Evolutionary conservation across 768 basidiomycete species (phyloP).

Genomic region (Amanita jacksonii): DNA sequence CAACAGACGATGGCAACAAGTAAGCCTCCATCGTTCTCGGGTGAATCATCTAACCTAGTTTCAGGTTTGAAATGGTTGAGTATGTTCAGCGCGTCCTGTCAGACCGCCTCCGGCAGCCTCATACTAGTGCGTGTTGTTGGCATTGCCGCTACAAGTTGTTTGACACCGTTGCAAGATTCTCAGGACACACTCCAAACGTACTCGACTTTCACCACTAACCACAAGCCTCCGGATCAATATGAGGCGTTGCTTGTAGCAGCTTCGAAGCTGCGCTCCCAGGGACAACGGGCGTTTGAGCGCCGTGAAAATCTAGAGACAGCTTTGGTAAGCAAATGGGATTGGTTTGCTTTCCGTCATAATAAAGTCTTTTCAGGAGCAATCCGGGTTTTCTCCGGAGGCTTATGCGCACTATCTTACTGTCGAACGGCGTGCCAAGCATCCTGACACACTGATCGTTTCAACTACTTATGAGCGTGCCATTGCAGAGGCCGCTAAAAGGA

Average conservation of each 20-base stretch:
- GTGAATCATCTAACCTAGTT: constrained; percentile 4
- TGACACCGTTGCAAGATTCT: constrained; percentile 39
- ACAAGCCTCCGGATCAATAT: constrained; percentile 68
- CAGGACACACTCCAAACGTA: constrained; percentile 81
- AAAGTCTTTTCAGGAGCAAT: constrained; percentile 20
- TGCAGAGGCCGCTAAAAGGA: constrained; percentile 53
- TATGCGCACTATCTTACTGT: constrained; percentile 55
- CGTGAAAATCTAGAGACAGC: constrained; percentile 54
- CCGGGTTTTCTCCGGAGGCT: constrained; percentile 40
- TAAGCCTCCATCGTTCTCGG: constrained; percentile 21
- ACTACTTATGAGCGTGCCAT: constrained; percentile 69
- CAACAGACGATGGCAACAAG: constrained; percentile 35
- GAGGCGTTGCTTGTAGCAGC: constrained; percentile 68
- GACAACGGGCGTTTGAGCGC: constrained; percentile 50
- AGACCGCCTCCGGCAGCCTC: constrained; percentile 65
- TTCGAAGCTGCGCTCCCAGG: constrained; percentile 57
- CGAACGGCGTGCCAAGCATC: constrained; percentile 52
- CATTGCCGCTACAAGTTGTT: background rate
- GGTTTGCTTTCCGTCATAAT: background rate
- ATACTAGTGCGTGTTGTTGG: constrained; percentile 43
- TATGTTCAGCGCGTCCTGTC: constrained; percentile 51
- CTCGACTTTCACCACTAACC: constrained; percentile 79
- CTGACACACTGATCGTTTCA: constrained; percentile 46
- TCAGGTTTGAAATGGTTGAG: constrained; percentile 35
- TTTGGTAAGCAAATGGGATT: constrained; percentile 34